Evolutionary conservation across 345 rosid genomes (phyloP), one percentile per base, ranked within the genome.

Genomic region (Stellera chamaejasme): DNA sequence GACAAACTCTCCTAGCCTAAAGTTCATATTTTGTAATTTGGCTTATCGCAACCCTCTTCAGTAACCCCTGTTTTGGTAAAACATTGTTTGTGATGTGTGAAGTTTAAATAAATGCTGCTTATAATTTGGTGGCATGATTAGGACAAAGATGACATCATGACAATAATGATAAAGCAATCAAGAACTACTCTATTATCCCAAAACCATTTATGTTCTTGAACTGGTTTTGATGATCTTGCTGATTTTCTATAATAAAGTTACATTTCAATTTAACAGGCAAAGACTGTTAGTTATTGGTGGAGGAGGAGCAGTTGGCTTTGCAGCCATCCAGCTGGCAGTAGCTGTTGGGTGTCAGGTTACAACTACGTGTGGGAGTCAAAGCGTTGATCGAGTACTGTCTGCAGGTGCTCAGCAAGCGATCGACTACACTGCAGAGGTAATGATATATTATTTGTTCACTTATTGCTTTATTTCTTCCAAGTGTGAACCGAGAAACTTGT

Each of bases 221-320:
- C 39, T 32, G 39, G 48, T 10, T 49, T 16, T 49, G 25, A 16
- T 49, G 11, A 16, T 13, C 3, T 49, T 49, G 27, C 52, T 49
- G 25, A 16, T 26, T 19, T 56, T 27, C 59, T 60, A 43, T 19
- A 13, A 47, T 15, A 16, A 12, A 48, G 45, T 50, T 55, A 19
- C 47, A 54, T 27, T 10, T 43, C 45, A 44, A 66, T 71, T 25
- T 43, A n/a, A 45, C 81, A 90, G 98, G 77, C 96, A 88, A 72
- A 76, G 93, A 65, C 52, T 92, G 45, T 74, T 92, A 57, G 77
- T 88, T 60, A 55, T 88, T 44, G 98, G 96, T 25, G 98, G 96
- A 56, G 98, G 96, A 59, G 98, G 96, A 45, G 98, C 96, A 3
- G 98, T 92, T 50, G 96, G 98, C 48, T 92, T 84, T 65, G 66